A percentile compares a stretch with the other conserved stretches of the same genome.
Conservation (phyloP, 2,329 filamentous ascomycete genomes). For the Pseudogymnoascus sp. region DNA sequence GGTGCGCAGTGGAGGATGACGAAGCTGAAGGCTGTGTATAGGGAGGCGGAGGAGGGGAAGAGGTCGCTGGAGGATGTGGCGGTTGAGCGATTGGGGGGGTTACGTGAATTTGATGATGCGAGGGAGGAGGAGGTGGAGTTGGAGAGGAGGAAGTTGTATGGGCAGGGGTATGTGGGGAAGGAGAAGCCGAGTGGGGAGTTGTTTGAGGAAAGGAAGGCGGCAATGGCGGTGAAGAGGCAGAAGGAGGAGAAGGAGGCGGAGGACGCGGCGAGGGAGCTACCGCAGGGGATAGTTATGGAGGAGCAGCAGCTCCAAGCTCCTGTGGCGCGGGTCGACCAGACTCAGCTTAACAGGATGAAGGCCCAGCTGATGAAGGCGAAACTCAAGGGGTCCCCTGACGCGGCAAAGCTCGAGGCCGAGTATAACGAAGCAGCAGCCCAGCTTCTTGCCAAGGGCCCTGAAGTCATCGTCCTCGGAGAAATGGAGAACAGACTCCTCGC, state of each 20-base stretch:
- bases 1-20: constrained; percentile 96
- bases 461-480: constrained; percentile 71
- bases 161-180: constrained; percentile 74
- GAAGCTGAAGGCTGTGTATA: constrained; percentile 79
- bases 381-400: constrained; percentile 67
- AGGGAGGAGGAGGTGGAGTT: constrained; percentile 89
- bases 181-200: constrained; percentile 83
- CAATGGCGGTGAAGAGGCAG: constrained; percentile 42
- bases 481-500: constrained; percentile 89
- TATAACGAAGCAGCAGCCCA: constrained; percentile 69
- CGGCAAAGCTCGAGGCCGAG: constrained; percentile 67
- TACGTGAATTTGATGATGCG: constrained; percentile 84
- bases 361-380: constrained; percentile 96
- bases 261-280: constrained; percentile 26
- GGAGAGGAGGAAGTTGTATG: constrained; percentile 74
- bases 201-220: constrained; percentile 64
- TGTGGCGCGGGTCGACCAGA: constrained; percentile 58
- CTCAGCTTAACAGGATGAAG: constrained; percentile 77
- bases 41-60: constrained; percentile 64
- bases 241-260: constrained; percentile 28
- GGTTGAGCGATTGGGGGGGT: constrained; percentile 67
- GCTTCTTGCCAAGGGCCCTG: constrained; percentile 49
- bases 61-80: constrained; percentile 75
- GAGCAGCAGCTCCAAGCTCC: constrained; percentile 42
- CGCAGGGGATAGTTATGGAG: constrained; percentile 50